Conservation (phyloP, 371 early-diverging fungal species). For the Entomophthora muscae region DNA sequence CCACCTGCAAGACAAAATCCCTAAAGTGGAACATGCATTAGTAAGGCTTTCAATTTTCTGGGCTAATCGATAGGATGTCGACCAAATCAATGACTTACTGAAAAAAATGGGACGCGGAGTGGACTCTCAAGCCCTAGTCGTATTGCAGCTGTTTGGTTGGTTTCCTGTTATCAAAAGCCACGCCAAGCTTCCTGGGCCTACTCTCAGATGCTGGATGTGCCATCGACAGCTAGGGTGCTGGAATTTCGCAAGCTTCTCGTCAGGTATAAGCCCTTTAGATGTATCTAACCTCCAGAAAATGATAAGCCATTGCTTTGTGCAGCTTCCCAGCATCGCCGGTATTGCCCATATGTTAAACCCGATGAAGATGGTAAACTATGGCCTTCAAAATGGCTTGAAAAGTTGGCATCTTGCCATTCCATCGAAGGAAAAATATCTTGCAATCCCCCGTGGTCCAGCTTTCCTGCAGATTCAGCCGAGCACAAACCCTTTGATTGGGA, state of each 20-base stretch:
- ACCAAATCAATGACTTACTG: neutral
- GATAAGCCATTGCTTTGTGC: neutral
- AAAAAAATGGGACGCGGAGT: neutral
- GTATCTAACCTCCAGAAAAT: too few species aligned
- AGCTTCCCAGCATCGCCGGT: neutral
- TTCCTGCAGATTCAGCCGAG: neutral
- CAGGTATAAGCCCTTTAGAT: neutral
- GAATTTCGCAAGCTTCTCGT: neutral
- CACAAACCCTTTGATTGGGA: neutral
- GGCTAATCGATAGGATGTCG: neutral
- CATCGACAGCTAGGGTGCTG: neutral
- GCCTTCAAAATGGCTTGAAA: neutral
- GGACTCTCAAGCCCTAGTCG: neutral
- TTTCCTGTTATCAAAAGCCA: neutral
- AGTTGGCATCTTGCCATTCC: neutral
- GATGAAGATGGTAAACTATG: neutral
- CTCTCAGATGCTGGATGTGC: neutral
- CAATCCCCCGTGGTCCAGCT: neutral
- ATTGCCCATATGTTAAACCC: neutral
- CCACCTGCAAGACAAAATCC: neutral
- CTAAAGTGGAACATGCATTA: neutral
- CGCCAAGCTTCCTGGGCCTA: neutral
- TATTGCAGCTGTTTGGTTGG: neutral
- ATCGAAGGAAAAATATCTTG: neutral
- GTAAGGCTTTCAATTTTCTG: neutral